These are phyloP conservation scores for Hypomyces perniciosus DNA, from an alignment of 2,329 filamentous ascomycete genomes.

Conservation along the genomic window DNA sequence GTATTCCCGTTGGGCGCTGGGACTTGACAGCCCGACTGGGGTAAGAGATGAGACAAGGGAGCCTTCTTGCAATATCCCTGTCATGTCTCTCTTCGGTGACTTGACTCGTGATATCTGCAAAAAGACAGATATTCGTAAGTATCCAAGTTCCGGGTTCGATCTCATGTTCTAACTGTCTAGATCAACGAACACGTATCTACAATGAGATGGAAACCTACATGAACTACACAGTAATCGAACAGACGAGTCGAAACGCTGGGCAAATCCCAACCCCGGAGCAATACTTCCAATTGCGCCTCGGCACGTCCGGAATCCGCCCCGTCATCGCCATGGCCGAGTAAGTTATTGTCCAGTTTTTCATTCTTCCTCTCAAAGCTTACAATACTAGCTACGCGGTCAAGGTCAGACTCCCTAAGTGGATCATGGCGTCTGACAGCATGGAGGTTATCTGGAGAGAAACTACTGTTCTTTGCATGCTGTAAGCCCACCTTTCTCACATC, in stretches of 20 bases:
- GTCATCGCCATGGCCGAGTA: constrained; percentile 3
- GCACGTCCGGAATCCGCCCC: constrained; percentile 5
- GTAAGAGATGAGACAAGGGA: no score
- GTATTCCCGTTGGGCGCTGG: background rate
- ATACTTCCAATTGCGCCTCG: background rate
- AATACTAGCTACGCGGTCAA: background rate
- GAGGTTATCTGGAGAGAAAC: constrained; percentile 4
- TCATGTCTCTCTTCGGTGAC: constrained; percentile 1
- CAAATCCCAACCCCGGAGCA: background rate
- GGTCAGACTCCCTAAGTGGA: background rate
- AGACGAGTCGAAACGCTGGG: background rate
- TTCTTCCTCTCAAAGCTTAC: background rate
- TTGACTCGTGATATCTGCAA: background rate
- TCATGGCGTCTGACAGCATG: constrained; percentile 1
- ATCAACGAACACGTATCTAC: background rate
- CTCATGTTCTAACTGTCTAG: background rate
- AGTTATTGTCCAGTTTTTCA: background rate
- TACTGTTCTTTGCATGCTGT: constrained; percentile 6
- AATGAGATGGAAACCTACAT: constrained; percentile 3
- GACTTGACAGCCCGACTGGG: background rate
- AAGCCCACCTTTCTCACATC: background rate
- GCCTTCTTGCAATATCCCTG: background rate
- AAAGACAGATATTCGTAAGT: background rate
- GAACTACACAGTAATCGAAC: constrained; percentile 1
- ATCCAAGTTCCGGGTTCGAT: background rate